A percentile compares a stretch with the other conserved stretches of the same genome.
Conservation (phyloP, 2,329 filamentous ascomycete species). For the Neonectria neomacrospora region DNA sequence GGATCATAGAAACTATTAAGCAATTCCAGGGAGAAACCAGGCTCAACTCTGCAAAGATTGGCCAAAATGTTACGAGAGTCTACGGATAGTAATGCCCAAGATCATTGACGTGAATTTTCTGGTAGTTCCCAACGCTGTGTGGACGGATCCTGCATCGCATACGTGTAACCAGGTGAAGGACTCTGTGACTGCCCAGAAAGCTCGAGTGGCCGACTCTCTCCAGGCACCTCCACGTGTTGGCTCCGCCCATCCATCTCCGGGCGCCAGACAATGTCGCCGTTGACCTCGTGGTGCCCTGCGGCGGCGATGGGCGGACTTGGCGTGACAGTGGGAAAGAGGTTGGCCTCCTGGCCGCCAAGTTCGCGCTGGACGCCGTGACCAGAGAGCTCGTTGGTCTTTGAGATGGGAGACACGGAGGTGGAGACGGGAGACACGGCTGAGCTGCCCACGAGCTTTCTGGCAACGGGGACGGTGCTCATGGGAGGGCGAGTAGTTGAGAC, state of each 20-base stretch:
- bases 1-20: neutral
- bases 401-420: slow-evolving; percentile 30
- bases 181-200: slow-evolving; percentile 29
- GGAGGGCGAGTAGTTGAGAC: slow-evolving; percentile 11
- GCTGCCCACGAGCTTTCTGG: slow-evolving; percentile 34
- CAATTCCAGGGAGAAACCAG: neutral
- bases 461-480: slow-evolving; percentile 24
- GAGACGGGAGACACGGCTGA: slow-evolving; percentile 38
- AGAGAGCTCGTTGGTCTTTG: slow-evolving; percentile 37
- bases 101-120: slow-evolving; percentile 32
- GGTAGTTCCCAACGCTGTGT: slow-evolving; percentile 40
- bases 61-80: neutral
- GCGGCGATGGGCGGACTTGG: slow-evolving; percentile 33
- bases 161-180: slow-evolving; percentile 27
- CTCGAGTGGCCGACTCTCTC: slow-evolving; percentile 32
- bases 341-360: slow-evolving; percentile 30
- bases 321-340: slow-evolving; percentile 28
- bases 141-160: slow-evolving; percentile 8
- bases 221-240: slow-evolving; percentile 33
- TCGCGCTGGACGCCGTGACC: slow-evolving; percentile 30
- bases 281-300: slow-evolving; percentile 40
- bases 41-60: neutral
- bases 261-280: slow-evolving; percentile 28
- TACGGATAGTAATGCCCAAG: neutral
- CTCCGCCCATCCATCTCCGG: slow-evolving; percentile 39